These are phyloP conservation scores for Biancaea sappan DNA, from an alignment of 306 rosid genomes.

Conservation along the genomic window DNA sequence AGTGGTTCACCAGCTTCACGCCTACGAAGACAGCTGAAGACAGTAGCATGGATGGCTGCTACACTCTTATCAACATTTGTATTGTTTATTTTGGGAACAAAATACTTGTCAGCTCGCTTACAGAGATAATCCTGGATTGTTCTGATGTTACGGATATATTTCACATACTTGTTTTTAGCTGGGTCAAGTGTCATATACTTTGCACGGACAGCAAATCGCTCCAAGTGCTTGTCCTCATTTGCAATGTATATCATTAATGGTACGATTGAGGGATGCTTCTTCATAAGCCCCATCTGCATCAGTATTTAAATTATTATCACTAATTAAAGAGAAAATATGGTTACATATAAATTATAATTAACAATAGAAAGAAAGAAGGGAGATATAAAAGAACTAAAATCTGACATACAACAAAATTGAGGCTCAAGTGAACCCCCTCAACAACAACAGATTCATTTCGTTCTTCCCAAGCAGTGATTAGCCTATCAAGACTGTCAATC, in stretches of 20 bases:
- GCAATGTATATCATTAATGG: conserved; percentile 84
- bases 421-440: conserved; percentile 92
- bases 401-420: conserved; percentile 72
- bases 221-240: conserved; percentile 87
- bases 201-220: conserved; percentile 86
- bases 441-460: conserved; percentile 83
- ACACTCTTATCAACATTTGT: conserved; percentile 91
- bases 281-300: conserved; percentile 84
- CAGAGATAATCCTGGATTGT: conserved; percentile 86
- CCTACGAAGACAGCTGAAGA: conserved; percentile 82
- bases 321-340: background rate
- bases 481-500: conserved; percentile 88
- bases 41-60: conserved; percentile 90
- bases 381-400: background rate
- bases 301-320: conserved; percentile 10
- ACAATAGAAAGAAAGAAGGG: background rate
- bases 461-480: conserved; percentile 85
- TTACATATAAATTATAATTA: background rate
- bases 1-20: conserved; percentile 78
- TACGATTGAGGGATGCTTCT: conserved; percentile 82
- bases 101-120: conserved; percentile 87
- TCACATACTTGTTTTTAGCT: conserved; percentile 78
- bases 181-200: conserved; percentile 90
- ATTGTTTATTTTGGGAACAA: conserved; percentile 83
- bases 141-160: conserved; percentile 80